Conservation (phyloP, 2,329 filamentous ascomycete genomes). For the Microascus cirrosus region DNA sequence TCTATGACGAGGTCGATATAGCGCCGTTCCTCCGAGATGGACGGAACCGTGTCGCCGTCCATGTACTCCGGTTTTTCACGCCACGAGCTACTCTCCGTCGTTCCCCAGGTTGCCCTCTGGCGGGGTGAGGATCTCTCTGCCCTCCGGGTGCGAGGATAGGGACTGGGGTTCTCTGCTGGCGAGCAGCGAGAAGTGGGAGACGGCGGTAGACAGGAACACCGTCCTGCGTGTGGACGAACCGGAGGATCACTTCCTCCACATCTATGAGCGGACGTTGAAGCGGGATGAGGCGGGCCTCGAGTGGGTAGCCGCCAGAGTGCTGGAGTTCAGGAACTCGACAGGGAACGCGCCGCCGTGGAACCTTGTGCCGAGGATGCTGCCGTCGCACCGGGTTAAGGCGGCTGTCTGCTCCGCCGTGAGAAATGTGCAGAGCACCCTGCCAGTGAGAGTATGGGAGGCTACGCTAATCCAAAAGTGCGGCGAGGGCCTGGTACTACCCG, state of each 20-base stretch:
- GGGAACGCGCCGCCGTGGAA: not conserved
- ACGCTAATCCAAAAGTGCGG: not conserved
- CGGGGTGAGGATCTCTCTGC: slow-evolving; percentile 7
- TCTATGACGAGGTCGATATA: slow-evolving; percentile 14
- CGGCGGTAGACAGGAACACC: slow-evolving; percentile 4
- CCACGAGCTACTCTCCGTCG: slow-evolving; percentile 6
- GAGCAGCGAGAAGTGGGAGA: slow-evolving; percentile 7
- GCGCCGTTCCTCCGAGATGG: slow-evolving; percentile 9
- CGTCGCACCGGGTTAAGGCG: not conserved
- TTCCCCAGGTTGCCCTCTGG: slow-evolving; percentile 9
- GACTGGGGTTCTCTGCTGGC: not conserved
- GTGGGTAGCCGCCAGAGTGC: slow-evolving; percentile 4
- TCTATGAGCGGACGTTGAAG: slow-evolving; percentile 6
- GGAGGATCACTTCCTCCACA: slow-evolving; percentile 10
- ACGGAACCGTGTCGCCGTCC: slow-evolving; percentile 8
- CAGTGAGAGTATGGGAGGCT: not conserved
- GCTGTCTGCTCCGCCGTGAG: not conserved
- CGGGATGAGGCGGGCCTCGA: not conserved
- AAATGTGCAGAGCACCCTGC: not conserved
- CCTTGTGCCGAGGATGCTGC: not conserved
- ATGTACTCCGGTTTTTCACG: slow-evolving; percentile 11
- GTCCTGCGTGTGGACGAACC: slow-evolving; percentile 6
- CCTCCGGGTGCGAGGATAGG: not conserved
- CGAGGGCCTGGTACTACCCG: not conserved
- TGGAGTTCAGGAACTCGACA: not conserved